Evolutionary conservation across 345 rosid genomes (phyloP), one percentile per base, ranked within the genome.

Genomic region (Barbarea vulgaris): DNA sequence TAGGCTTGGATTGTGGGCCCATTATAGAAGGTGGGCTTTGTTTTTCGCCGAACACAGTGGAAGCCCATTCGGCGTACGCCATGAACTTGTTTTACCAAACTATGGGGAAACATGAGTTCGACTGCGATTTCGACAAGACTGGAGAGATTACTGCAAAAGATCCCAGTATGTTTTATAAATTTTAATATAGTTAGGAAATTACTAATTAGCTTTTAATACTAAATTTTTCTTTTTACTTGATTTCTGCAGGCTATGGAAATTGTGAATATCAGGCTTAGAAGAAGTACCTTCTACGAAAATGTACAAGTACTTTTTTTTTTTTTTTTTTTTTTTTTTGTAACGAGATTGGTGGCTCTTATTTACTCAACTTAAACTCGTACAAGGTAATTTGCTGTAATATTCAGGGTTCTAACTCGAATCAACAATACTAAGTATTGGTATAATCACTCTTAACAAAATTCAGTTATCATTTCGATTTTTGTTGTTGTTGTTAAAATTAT

Each of bases 51-150:
- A 80, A 88, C 25, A 89, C 93, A 1, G 87, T 89, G 6, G 80
- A 83, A 56, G 91, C 90, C 55, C 91, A 91, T 30, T 88, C 93
- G 0, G 87, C 91, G 2, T 88, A 64, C 28, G 89, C 96, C 52
- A 89, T 88, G 97, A 89, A 89, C 55, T 70, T 74, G 53, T 93
- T 81, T 72, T 88, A 84, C 67, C 93, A 89, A 69, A 79, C 91
- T 19, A 78, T 69, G 30, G 88, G 83, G n/a, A 82, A 76, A 73
- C 72, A 79, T 24, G 75, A 77, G n/a, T 81, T 71, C 14, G 84
- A 87, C 6, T 91, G 96, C 28, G 87, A 85, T 75, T 91, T 93
- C 75, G 63, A 75, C 12, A 85, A 66, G 33, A 89, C 91, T 7
- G 96, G 87, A 13, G 81, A 80, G 10, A 55, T 87, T 27, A 47